phyloP scores from a whole-genome alignment of 768 basidiomycete species.

The Russula ochroleuca region DNA sequence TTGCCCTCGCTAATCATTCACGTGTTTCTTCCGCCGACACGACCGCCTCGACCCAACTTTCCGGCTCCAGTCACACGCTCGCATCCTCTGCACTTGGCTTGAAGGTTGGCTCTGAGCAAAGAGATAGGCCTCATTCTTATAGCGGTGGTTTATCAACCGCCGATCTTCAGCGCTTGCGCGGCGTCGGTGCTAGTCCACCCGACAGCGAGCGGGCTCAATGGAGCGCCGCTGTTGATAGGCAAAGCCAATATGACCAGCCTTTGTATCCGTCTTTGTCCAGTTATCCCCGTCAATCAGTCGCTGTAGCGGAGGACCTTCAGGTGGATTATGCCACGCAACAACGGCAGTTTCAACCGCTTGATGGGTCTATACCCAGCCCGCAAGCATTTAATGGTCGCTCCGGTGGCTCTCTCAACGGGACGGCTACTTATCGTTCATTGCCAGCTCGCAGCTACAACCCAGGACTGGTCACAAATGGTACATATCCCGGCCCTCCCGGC shows the following conservation, averaged over 20 bases:
- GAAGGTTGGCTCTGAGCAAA: slow-evolving; percentile 56
- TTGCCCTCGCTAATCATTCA: slow-evolving; percentile 60
- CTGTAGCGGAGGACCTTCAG: slow-evolving; percentile 36
- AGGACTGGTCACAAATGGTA: slow-evolving; percentile 47
- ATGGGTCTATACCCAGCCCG: slow-evolving; percentile 39
- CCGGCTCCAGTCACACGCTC: slow-evolving; percentile 52
- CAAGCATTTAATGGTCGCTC: slow-evolving; percentile 42
- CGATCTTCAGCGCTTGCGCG: slow-evolving; percentile 71
- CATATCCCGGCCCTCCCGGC: slow-evolving; percentile 40
- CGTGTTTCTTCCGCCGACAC: slow-evolving; percentile 82
- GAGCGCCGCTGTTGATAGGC: slow-evolving; percentile 33
- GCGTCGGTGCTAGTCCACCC: slow-evolving; percentile 45
- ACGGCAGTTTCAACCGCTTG: slow-evolving; percentile 49
- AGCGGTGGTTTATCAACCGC: slow-evolving; percentile 72
- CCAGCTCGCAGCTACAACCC: slow-evolving; percentile 52
- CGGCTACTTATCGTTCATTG: slow-evolving; percentile 55
- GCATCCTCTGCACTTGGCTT: slow-evolving; percentile 48
- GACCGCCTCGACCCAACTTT: slow-evolving; percentile 54
- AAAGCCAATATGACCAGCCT: slow-evolving; percentile 35
- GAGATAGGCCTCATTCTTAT: slow-evolving; percentile 78
- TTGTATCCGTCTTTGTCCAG: slow-evolving; percentile 65
- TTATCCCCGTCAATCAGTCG: slow-evolving; percentile 39
- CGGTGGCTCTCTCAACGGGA: slow-evolving; percentile 50
- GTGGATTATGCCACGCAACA: slow-evolving; percentile 57
- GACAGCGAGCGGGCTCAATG: slow-evolving; percentile 29